These are phyloP conservation scores for Sarcodon sp. DNA, from an alignment of 768 basidiomycete species.

Conservation along the genomic window DNA sequence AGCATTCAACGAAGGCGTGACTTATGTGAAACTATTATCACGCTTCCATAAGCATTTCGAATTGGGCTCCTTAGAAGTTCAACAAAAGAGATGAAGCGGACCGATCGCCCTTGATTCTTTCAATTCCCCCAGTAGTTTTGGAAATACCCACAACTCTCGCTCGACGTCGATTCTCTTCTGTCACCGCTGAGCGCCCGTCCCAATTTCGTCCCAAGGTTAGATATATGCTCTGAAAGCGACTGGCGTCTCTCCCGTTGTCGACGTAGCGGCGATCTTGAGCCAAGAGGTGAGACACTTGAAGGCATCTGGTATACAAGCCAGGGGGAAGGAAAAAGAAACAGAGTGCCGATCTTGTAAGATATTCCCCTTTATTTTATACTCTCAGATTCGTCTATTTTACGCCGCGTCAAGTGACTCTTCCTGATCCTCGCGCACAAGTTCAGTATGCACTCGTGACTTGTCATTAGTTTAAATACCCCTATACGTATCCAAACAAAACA, in stretches of 20 bases:
- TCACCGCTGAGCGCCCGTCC: constrained; percentile 1
- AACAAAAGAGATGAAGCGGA: too few species aligned
- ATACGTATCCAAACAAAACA: neutral
- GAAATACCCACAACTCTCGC: too few species aligned
- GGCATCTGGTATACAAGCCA: neutral
- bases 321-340: neutral
- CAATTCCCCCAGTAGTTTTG: too few species aligned
- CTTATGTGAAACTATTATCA: too few species aligned
- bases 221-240: constrained; percentile 5
- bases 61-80: too few species aligned
- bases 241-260: neutral
- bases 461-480: neutral
- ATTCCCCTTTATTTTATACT: too few species aligned
- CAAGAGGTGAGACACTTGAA: too few species aligned
- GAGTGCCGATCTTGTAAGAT: neutral
- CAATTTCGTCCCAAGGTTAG: constrained; percentile 5
- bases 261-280: neutral
- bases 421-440: neutral
- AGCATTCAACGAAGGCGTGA: too few species aligned
- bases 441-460: neutral
- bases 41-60: too few species aligned
- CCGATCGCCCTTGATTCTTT: too few species aligned
- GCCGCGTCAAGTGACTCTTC: neutral
- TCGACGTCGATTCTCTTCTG: too few species aligned
- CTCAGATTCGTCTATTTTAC: neutral